Percentiles rank a stretch among this genome's conserved stretches.
These are phyloP conservation scores for Dryas integrifolia DNA, from an alignment of 331 rosid species.

Conservation along the genomic window DNA sequence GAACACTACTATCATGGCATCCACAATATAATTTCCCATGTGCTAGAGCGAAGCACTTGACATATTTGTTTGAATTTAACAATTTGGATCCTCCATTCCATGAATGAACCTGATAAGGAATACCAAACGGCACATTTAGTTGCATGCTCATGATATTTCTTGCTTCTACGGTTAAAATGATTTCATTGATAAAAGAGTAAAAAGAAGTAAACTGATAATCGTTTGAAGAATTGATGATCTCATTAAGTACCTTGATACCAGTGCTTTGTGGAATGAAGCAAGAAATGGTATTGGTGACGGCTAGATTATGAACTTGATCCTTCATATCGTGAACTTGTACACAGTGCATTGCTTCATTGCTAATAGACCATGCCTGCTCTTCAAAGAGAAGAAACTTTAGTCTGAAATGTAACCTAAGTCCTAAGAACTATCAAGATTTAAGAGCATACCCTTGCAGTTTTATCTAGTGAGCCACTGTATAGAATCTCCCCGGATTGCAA, in stretches of 20 bases:
- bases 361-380: constrained; percentile 71
- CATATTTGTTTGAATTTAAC: constrained; percentile 60
- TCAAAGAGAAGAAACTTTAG: constrained; percentile 24
- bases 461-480: constrained; percentile 89
- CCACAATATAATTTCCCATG: constrained; percentile 71
- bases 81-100: constrained; percentile 57
- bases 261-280: constrained; percentile 77
- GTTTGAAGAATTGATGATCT: not conserved
- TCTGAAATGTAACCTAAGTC: not conserved
- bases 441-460: constrained; percentile 57
- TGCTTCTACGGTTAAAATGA: not conserved
- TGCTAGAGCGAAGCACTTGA: constrained; percentile 65
- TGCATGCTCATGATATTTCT: not conserved
- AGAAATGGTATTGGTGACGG: constrained; percentile 42
- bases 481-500: constrained; percentile 52
- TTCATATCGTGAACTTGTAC: constrained; percentile 69
- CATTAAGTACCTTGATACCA: constrained; percentile 65
- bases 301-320: constrained; percentile 73
- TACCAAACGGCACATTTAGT: not conserved
- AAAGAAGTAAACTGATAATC: not conserved
- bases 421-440: not conserved
- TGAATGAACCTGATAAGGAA: constrained; percentile 53
- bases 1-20: constrained; percentile 80
- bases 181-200: constrained; percentile 1
- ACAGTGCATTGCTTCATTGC: constrained; percentile 49